A percentile compares a stretch with the other conserved stretches of the same genome.
phyloP scores from a whole-genome alignment of 2,329 filamentous ascomycete genomes.

The Juglanconis sp. region DNA sequence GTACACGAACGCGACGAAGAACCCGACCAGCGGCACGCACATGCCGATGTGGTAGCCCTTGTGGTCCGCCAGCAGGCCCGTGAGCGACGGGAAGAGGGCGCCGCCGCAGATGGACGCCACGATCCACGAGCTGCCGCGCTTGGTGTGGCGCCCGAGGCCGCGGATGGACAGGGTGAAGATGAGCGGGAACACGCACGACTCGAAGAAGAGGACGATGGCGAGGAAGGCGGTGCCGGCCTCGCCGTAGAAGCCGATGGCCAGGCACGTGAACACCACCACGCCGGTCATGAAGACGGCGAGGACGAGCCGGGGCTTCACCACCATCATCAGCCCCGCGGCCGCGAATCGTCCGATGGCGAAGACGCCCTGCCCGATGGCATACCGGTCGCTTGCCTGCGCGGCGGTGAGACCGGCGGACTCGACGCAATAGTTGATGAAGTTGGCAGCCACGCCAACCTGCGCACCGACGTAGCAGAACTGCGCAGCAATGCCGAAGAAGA shows the following conservation, averaged over 20 bases:
- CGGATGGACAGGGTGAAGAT: slow-evolving; percentile 74
- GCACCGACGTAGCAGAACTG: slow-evolving; percentile 76
- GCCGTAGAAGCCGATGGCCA: slow-evolving; percentile 41
- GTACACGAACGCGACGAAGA: slow-evolving; percentile 53
- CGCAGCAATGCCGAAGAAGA: slow-evolving; percentile 70
- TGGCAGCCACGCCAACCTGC: slow-evolving; percentile 60
- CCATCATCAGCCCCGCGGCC: slow-evolving; percentile 64
- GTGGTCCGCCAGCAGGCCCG: slow-evolving; percentile 63
- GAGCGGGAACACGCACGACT: slow-evolving; percentile 76
- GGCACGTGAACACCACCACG: slow-evolving; percentile 59
- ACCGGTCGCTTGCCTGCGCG: slow-evolving; percentile 58
- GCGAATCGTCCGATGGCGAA: slow-evolving; percentile 70
- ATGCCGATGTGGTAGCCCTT: slow-evolving; percentile 60
- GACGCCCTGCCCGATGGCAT: slow-evolving; percentile 68
- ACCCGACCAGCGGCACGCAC: slow-evolving; percentile 60
- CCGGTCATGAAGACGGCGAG: slow-evolving; percentile 62
- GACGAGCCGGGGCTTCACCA: slow-evolving; percentile 60
- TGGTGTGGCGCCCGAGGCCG: slow-evolving; percentile 70
- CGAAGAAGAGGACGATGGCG: slow-evolving; percentile 70
- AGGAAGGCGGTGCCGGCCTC: slow-evolving; percentile 55
- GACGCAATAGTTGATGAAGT: slow-evolving; percentile 68
- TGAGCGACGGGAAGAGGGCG: slow-evolving; percentile 67
- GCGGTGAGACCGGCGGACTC: slow-evolving; percentile 52
- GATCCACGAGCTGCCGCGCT: slow-evolving; percentile 69
- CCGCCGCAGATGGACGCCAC: slow-evolving; percentile 68